Evolutionary conservation across 768 basidiomycete species (phyloP), one percentile per base, ranked within the genome.

Genomic region (Suillus variegatus): DNA sequence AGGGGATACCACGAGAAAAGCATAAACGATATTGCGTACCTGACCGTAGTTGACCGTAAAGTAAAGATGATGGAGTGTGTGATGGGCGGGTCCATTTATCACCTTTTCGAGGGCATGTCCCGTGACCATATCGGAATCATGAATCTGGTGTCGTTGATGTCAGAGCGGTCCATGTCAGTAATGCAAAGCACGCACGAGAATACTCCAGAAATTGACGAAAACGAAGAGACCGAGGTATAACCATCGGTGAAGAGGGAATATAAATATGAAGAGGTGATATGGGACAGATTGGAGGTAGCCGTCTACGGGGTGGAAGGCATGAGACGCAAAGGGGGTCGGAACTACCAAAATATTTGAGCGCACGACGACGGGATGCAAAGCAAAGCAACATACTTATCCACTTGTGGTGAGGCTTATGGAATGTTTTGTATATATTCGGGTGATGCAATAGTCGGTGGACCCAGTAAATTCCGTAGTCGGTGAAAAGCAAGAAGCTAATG

Each of bases 321-420:
- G 92, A 28, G 97, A 97, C 40, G 97, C 93, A 72, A 94, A 99
- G 0, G 97, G 97, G 0, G 97, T 97, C 6, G 97, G 96, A 66
- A 99, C 95, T 97, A 72, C 1, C 22, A 58, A 55, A 18, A 61
- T 9, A 40, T 51, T 49, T 38, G 20, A 67, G 66, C 46, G 66
- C 66, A n/a, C 64, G n/a, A 12, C 62, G 43, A 62, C 38, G 62
- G 56, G 60, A 47, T 49, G 35, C 57, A 52, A 36, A 38, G 44
- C 60, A 32, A 28, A 4, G 57, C 20, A 40, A 87, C 95, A 64
- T 76, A 97, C 95, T 88, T 68, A 99, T 82, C 97, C 97, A 99
- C 78, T 93, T 96, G 85, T 99, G 97, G 76, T 99, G 97, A 1
- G 97, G 95, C 77, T 99, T 99, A 78, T 99, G 97, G 55, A 99